A percentile compares a stretch with the other conserved stretches of the same genome.
phyloP scores from a whole-genome alignment of 495 filamentous ascomycete species.

The Neurospora sp. region DNA sequence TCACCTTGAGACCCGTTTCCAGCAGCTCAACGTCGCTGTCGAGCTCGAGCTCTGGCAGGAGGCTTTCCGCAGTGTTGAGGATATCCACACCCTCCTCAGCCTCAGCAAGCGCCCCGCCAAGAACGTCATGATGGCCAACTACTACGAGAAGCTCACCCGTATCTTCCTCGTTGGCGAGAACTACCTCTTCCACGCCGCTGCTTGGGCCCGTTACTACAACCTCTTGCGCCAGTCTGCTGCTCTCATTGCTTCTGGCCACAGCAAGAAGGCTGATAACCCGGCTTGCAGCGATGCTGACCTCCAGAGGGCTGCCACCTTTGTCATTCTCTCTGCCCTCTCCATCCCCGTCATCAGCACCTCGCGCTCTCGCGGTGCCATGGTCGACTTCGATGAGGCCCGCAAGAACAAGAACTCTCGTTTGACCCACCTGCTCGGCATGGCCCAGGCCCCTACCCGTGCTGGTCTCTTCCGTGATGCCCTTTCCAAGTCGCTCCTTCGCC shows the following conservation, averaged over 20 bases:
- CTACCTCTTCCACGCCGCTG: slow-evolving; percentile 97
- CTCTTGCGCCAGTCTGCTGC: slow-evolving; percentile 85
- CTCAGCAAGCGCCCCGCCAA: slow-evolving; percentile 98
- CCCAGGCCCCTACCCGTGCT: slow-evolving; percentile 74
- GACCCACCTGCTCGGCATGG: slow-evolving; percentile 92
- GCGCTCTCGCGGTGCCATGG: slow-evolving; percentile 85
- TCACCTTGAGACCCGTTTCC: slow-evolving; percentile 94
- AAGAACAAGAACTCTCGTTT: slow-evolving; percentile 98
- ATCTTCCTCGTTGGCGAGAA: slow-evolving; percentile 99
- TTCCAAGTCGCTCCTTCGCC: slow-evolving; percentile 86
- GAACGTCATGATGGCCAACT: slow-evolving; percentile 99
- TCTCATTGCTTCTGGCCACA: slow-evolving; percentile 71
- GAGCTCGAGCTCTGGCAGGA: slow-evolving; percentile 99
- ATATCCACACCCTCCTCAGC: slow-evolving; percentile 97
- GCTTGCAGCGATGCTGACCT: slow-evolving; percentile 80
- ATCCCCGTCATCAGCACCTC: slow-evolving; percentile 99
- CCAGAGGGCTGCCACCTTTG: slow-evolving; percentile 77
- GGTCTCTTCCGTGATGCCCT: slow-evolving; percentile 90
- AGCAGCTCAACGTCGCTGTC: slow-evolving; percentile 95
- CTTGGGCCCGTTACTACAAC: slow-evolving; percentile 95
- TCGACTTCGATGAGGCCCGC: slow-evolving; percentile 92
- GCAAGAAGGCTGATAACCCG: slow-evolving; percentile 89
- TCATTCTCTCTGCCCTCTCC: slow-evolving; percentile 87
- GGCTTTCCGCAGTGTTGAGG: slow-evolving; percentile 96
- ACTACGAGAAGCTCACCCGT: slow-evolving; percentile 96